Percentiles rank a stretch among this genome's conserved stretches.
Conservation (phyloP, 2,329 filamentous ascomycete genomes). For the Verticillium nonalfalfae region DNA sequence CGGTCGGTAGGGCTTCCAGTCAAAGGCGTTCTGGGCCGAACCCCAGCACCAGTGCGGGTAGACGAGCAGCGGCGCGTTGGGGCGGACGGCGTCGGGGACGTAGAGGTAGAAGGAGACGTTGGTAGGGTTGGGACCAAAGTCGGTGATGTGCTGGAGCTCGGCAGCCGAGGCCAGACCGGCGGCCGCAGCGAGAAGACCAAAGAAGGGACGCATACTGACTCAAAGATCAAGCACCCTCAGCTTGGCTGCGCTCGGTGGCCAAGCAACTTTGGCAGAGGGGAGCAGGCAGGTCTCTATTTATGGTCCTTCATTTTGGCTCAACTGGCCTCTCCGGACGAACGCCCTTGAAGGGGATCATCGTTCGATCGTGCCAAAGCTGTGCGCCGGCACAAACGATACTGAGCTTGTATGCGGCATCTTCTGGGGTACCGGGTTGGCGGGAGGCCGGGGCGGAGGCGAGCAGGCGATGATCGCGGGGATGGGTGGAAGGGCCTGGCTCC, state of each 20-base stretch:
- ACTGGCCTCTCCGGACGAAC: background rate
- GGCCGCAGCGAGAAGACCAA: background rate
- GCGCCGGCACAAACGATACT: background rate
- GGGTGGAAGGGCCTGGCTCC: background rate
- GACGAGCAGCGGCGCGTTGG: conserved; percentile 44
- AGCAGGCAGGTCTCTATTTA: background rate
- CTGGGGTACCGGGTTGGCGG: background rate
- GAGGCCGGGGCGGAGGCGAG: background rate
- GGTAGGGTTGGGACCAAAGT: conserved; percentile 39
- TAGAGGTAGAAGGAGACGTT: conserved; percentile 47
- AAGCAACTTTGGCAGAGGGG: background rate
- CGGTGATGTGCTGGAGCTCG: conserved; percentile 7
- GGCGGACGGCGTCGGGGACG: conserved; percentile 32
- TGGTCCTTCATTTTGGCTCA: background rate
- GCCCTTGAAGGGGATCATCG: background rate
- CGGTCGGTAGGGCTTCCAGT: conserved; percentile 43
- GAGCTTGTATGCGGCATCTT: background rate
- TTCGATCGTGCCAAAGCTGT: background rate
- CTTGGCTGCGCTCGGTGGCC: background rate
- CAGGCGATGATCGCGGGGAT: background rate
- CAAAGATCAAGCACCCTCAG: background rate
- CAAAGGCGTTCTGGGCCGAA: conserved; percentile 41
- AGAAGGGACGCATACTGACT: background rate
- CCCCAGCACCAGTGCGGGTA: conserved; percentile 54
- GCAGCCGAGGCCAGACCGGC: conserved; percentile 4